Evolutionary conservation across 73 alveolate genomes (phyloP), one percentile per base, ranked within the genome.

Genomic region (Stentor coeruleus): DNA sequence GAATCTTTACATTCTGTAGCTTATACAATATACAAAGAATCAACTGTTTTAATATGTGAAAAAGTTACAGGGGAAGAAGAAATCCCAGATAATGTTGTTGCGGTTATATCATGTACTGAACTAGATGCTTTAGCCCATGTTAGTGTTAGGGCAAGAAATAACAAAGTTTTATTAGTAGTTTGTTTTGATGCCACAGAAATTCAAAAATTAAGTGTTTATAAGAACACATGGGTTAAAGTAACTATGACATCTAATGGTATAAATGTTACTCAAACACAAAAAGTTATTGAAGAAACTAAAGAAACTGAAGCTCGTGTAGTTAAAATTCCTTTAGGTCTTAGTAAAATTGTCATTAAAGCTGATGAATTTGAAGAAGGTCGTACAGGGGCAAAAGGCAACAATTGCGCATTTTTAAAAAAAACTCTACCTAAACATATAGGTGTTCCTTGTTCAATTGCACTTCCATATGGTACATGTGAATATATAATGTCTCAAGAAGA

Each of bases 121-220:
- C 97, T 96, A 15, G 97, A 93, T 87, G 93, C 92, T 82, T 84
- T 93, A 36, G 94, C 97, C 3, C 98, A 93, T 87, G 96, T 93
- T 35, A 77, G 93, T 81, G 98, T 93, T 3, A 82, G 98, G 80
- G 97, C 98, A 35, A 93, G 98, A 84, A 93, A 93, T 84, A 82
- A 86, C 42, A 87, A 84, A 58, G 93, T 91, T 0, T 77, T 90
- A 73, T 81, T 93, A 35, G 57, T 88, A 4, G 98, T 93, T 28
- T 77, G 85, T 38, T 91, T 93, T 41, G 82, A 85, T 0, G 96
- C 88, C 35, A 85, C 58, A 39, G 83, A 74, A 38, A 88, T 86
- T 20, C 6, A 6, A 6, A 6, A 28, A 11, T 49, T 49, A 6
- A 20, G 20, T 11, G 6, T 20, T 49, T 20, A 11, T 11, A 20